Base-by-base conservation (phyloP, 1,284 basidiomycete species). In the Marasmius fiardii region DNA sequence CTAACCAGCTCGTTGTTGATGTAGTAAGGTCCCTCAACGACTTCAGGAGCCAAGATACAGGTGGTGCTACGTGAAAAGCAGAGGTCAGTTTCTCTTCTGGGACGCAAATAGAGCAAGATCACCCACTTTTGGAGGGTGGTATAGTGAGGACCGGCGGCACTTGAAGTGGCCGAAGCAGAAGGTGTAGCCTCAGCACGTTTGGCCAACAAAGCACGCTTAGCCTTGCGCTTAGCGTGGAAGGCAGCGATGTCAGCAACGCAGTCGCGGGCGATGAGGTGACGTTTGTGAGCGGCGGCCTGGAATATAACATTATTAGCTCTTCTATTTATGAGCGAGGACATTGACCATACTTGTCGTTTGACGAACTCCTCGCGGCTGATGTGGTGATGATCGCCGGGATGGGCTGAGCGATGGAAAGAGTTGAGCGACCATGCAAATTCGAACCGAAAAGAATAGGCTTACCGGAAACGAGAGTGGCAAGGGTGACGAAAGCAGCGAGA, bases 1-100 rank as follows among this genome's bases (percentile, higher is more conserved):
- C 81, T 76, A 55, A 82, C 70, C 26, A 73, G 73, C 65, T 81
- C 74, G 52, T 68, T 66, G 53, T 66, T 67, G 65, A 77, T 75
- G 61, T 77, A 79, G 66, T 78, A 79, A 8, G 54, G 54, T 4
- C 54, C 54, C 18, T 56, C 54, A 24, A 26, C 35, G 5, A 55
- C 57, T 52, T 63, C 62, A 14, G 62, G 62, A 4, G 60, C 58
- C 39, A 56, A 50, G 28, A 58, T 54, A 33, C 56, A 60, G 20
- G 56, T 60, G 10, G 57, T 57, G 51, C 52, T 43, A 37, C 14
- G 18, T 33, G 12, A 37, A 16, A 24, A 55, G 37, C 16, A 45
- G 11, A 11, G n/a, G n/a, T 23, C 6, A 21, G 23, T 3, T 4
- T 3, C 3, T 5, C 10, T 47, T 26, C 21, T 10, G 51, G n/a